These are phyloP conservation scores for Phialemonium atrogriseum DNA, from an alignment of 2,329 filamentous ascomycete genomes.

Conservation along the genomic window DNA sequence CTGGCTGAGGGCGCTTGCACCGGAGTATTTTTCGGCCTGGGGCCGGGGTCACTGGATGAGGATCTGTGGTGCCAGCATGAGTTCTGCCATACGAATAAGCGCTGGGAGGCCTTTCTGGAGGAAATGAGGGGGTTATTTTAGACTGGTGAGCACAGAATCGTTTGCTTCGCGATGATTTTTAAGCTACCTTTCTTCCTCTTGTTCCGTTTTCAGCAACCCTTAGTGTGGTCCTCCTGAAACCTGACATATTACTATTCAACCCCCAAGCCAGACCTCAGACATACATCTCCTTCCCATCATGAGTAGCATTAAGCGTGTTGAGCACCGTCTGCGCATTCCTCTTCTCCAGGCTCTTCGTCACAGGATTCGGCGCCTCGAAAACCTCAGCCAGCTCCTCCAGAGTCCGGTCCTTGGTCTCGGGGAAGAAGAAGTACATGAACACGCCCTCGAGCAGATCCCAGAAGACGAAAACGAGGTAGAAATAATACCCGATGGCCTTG, in stretches of 20 bases:
- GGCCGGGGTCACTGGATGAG: no score
- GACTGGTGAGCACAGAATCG: no score
- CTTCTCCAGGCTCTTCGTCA: conserved; percentile 34
- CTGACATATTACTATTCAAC: no score
- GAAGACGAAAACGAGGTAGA: conserved; percentile 36
- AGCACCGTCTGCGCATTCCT: conserved; percentile 33
- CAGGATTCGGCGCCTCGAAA: conserved; percentile 36
- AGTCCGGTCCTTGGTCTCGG: conserved; percentile 38
- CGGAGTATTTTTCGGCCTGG: no score
- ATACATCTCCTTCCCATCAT: conserved; percentile 18
- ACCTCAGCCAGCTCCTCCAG: conserved; percentile 48
- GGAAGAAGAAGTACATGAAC: conserved; percentile 42
- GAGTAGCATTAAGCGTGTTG: conserved; percentile 25
- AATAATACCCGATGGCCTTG: conserved; percentile 32
- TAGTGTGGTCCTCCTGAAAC: not conserved
- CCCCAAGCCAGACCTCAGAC: conserved; percentile 4
- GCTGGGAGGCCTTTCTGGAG: no score
- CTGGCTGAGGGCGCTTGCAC: no score
- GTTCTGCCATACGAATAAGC: no score
- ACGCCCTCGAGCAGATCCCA: conserved; percentile 34
- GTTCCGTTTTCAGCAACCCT: conserved; percentile 3
- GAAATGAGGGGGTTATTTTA: no score
- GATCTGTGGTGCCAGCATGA: no score
- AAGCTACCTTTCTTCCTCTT: no score
- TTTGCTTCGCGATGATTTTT: no score